Evolutionary conservation across 805 yeast genomes (phyloP).

Genomic region (Candida xiaguanensis): DNA sequence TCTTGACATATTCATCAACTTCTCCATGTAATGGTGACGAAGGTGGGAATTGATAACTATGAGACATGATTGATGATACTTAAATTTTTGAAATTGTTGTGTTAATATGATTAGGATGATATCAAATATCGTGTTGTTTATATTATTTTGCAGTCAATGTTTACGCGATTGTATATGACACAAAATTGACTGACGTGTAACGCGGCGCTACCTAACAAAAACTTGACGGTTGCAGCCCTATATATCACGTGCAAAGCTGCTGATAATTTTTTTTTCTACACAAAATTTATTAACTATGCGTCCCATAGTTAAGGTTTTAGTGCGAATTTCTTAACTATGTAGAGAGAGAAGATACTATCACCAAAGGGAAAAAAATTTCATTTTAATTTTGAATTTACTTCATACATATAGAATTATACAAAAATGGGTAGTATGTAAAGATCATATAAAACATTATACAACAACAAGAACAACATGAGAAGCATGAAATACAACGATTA

Average conservation of each 20-base stretch:
- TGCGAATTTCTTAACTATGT: conserved; percentile 4
- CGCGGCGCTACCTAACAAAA: background rate
- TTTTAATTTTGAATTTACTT: background rate
- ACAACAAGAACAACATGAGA: background rate
- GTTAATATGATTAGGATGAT: no score
- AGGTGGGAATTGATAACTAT: conserved; percentile 44
- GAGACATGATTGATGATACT: conserved; percentile 7
- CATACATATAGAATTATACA: conserved; percentile 25
- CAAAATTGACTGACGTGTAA: background rate
- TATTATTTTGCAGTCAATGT: conserved; percentile 5
- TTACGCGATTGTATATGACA: conserved; percentile 4
- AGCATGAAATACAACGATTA: background rate
- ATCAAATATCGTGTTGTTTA: conserved; percentile 8
- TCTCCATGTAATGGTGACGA: conserved; percentile 43
- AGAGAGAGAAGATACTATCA: conserved; percentile 5
- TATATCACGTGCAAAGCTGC: background rate
- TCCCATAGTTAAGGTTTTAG: conserved; percentile 3
- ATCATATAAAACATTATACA: conserved; percentile 11
- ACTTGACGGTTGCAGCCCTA: conserved; percentile 2
- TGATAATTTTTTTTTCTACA: no score
- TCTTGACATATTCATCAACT: conserved; percentile 17
- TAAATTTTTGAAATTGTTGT: background rate
- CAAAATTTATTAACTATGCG: background rate
- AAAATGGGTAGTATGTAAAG: conserved; percentile 72
- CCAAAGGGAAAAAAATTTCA: conserved; percentile 6